Conservation (phyloP, 768 basidiomycete genomes). For the Suillus paluster region DNA sequence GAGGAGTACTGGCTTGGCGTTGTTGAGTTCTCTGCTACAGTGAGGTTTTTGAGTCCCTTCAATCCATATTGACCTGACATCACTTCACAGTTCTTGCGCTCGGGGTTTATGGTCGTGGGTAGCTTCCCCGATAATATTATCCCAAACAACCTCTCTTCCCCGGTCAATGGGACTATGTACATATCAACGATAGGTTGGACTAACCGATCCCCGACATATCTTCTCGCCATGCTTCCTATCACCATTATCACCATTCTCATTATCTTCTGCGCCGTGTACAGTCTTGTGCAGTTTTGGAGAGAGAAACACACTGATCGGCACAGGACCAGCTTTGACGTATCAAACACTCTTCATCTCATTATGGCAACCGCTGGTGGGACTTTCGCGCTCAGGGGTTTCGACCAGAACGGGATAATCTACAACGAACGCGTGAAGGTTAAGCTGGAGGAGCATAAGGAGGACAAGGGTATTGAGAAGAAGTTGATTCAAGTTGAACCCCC, state of each 20-base stretch:
- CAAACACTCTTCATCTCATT: conserved; percentile 10
- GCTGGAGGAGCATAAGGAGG: background rate
- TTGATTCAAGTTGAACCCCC: too few relatives aligned
- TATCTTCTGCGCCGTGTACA: conserved; percentile 2
- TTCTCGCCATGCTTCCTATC: conserved; percentile 10
- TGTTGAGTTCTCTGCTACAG: conserved; percentile 22
- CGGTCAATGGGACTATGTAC: conserved; percentile 6
- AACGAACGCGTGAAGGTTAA: conserved; percentile 1
- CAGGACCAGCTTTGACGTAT: conserved; percentile 4
- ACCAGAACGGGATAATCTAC: background rate
- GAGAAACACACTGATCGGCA: background rate
- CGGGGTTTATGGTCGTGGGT: conserved; percentile 7
- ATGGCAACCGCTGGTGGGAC: conserved; percentile 6
- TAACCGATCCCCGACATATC: background rate
- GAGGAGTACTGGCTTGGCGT: conserved; percentile 21
- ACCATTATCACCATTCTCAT: conserved; percentile 4
- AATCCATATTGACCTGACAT: background rate
- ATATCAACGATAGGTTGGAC: conserved; percentile 11
- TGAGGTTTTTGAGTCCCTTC: background rate
- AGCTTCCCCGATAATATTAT: background rate
- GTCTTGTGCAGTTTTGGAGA: background rate
- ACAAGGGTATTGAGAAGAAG: too few relatives aligned
- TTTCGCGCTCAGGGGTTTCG: background rate
- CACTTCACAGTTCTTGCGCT: conserved; percentile 5
- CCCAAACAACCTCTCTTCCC: background rate